phyloP scores from a whole-genome alignment of 2,329 filamentous ascomycete genomes.

The Drechslerella coelobrocha region DNA sequence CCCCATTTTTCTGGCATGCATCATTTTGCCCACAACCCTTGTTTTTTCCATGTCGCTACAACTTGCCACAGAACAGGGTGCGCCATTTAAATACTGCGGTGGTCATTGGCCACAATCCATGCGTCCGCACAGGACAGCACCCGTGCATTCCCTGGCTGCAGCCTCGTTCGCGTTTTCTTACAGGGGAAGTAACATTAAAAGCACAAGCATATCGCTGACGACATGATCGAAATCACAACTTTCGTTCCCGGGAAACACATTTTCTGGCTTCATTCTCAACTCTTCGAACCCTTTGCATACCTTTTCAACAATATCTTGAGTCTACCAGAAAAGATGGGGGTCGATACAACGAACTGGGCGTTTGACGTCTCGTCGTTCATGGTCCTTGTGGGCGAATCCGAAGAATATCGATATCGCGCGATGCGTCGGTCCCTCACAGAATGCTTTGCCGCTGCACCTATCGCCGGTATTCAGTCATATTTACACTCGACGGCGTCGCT shows the following conservation, averaged over 20 bases:
- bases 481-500: background rate
- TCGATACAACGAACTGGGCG: background rate
- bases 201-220: background rate
- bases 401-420: constrained; percentile 12
- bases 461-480: constrained; percentile 13
- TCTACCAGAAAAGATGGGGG: background rate
- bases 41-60: constrained; percentile 6
- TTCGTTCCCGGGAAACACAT: background rate
- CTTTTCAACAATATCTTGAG: background rate
- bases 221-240: background rate
- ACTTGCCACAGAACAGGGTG: background rate
- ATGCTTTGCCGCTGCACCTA: constrained; percentile 9
- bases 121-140: background rate
- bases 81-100: background rate
- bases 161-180: background rate
- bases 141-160: background rate
- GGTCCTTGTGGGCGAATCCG: constrained; percentile 13
- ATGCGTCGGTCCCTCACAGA: constrained; percentile 6
- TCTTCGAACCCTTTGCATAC: background rate
- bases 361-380: constrained; percentile 24
- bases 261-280: background rate
- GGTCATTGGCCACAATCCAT: background rate
- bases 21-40: background rate
- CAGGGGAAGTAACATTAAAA: background rate
- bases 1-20: background rate